phyloP scores from a whole-genome alignment of 345 rosid genomes.

The Gynandropsis gynandra region DNA sequence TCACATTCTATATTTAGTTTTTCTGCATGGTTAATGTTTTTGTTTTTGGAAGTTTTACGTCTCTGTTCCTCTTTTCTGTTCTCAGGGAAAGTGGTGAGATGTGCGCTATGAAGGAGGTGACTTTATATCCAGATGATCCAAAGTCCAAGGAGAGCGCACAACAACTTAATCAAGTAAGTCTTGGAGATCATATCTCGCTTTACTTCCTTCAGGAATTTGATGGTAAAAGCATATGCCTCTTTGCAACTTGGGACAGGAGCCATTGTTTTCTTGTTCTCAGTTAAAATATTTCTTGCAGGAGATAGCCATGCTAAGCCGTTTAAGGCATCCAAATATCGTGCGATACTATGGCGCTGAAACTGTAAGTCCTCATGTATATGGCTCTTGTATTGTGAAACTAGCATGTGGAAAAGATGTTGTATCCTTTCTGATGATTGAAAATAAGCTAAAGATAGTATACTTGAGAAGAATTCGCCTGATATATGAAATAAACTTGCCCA shows the following conservation, averaged over 20 bases:
- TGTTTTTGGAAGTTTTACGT: not conserved
- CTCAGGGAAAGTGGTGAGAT: constrained; percentile 73
- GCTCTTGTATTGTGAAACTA: too few species aligned
- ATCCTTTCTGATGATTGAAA: too few species aligned
- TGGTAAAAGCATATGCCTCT: too few species aligned
- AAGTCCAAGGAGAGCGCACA: constrained; percentile 73
- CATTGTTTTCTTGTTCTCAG: too few species aligned
- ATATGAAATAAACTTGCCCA: too few species aligned
- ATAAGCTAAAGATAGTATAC: too few species aligned
- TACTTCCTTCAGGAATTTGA: not conserved
- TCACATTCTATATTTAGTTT: not conserved
- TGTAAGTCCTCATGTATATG: constrained; percentile 28
- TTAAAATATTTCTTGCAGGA: constrained; percentile 34
- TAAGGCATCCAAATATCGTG: constrained; percentile 68
- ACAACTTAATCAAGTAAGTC: constrained; percentile 57
- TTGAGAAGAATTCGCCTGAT: too few species aligned
- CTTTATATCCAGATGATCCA: constrained; percentile 67
- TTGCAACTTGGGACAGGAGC: too few species aligned
- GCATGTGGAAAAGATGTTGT: too few species aligned
- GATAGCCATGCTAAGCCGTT: constrained; percentile 52
- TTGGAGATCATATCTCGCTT: constrained; percentile 3
- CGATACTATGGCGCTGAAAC: constrained; percentile 76
- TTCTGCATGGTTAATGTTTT: not conserved
- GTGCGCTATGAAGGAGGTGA: constrained; percentile 92
- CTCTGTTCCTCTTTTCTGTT: constrained; percentile 12